Evolutionary conservation across 2,329 filamentous ascomycete genomes (phyloP).

Genomic region (Fusarium citri): DNA sequence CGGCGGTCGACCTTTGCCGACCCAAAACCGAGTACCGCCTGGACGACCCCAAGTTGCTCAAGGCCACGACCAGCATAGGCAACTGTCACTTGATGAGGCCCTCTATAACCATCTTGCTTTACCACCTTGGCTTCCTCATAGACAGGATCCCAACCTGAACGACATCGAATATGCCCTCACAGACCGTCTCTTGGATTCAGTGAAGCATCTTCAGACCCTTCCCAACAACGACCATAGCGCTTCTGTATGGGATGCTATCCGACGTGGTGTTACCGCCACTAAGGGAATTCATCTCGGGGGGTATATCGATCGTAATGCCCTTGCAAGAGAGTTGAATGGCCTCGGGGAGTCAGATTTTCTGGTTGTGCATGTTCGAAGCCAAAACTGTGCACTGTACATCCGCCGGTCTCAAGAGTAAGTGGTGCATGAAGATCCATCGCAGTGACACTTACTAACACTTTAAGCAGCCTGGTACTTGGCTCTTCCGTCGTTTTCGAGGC

Average conservation of each 20-base stretch:
- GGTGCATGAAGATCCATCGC: background rate
- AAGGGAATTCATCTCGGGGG: conserved; percentile 32
- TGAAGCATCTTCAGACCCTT: conserved; percentile 31
- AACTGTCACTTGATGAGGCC: conserved; percentile 30
- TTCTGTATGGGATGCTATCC: conserved; percentile 32
- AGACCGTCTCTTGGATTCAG: conserved; percentile 28
- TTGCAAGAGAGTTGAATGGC: conserved; percentile 30
- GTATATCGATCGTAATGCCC: conserved; percentile 30
- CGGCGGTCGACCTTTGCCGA: background rate
- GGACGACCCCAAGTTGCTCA: background rate
- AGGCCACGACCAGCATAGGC: conserved; percentile 1
- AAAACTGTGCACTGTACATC: conserved; percentile 51
- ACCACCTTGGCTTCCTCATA: conserved; percentile 40
- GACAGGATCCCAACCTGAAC: conserved; percentile 28
- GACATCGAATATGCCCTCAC: conserved; percentile 30
- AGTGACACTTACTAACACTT: background rate
- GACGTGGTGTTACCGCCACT: conserved; percentile 35
- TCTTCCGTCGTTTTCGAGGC: conserved; percentile 60
- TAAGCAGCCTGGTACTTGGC: conserved; percentile 39
- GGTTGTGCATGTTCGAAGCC: conserved; percentile 37
- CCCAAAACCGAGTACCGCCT: background rate
- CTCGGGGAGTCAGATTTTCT: conserved; percentile 35
- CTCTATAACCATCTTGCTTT: conserved; percentile 44
- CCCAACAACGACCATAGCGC: conserved; percentile 19
- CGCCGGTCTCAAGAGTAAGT: conserved; percentile 46